Percentiles rank a stretch among this genome's conserved stretches.
Evolutionary conservation across 1,284 basidiomycete genomes (phyloP).

Genomic region (Irpex lacteus): DNA sequence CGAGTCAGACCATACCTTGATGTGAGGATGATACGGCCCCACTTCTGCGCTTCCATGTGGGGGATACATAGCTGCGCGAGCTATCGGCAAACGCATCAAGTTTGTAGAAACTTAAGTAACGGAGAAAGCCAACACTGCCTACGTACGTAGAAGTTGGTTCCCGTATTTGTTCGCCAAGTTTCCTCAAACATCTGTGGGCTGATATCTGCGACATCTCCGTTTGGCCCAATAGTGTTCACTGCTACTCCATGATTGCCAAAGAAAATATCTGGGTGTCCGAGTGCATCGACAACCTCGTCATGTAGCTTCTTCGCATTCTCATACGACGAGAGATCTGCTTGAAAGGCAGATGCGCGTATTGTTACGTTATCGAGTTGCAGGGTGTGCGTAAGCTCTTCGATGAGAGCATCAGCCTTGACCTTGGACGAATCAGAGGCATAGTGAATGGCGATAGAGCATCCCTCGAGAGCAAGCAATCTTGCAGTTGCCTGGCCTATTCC

Average conservation of each 20-base stretch:
- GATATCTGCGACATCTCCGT: conserved; percentile 44
- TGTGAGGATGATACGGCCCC: too few relatives aligned
- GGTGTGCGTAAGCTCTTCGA: conserved; percentile 30
- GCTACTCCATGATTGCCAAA: conserved; percentile 51
- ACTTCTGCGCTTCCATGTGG: too few relatives aligned
- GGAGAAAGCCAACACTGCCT: not conserved
- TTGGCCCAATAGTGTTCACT: conserved; percentile 40
- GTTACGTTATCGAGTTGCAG: conserved; percentile 17
- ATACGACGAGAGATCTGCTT: conserved; percentile 46
- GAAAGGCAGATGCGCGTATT: conserved; percentile 40
- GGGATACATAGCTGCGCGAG: too few relatives aligned
- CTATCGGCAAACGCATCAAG: too few relatives aligned
- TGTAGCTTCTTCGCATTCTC: conserved; percentile 42
- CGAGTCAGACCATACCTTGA: too few relatives aligned
- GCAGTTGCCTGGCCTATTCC: conserved; percentile 53
- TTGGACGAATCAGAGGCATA: conserved; percentile 37
- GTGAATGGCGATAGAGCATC: conserved; percentile 52
- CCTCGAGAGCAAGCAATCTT: conserved; percentile 39
- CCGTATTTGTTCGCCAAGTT: conserved; percentile 48
- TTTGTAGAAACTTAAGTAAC: too few relatives aligned
- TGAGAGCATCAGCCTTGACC: conserved; percentile 35
- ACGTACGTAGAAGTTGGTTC: conserved; percentile 41
- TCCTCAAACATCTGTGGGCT: conserved; percentile 44
- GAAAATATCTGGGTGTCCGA: conserved; percentile 49
- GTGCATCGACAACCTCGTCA: conserved; percentile 36